These are phyloP conservation scores for Lachnellula hyalina DNA, from an alignment of 2,329 filamentous ascomycete genomes.

Conservation along the genomic window DNA sequence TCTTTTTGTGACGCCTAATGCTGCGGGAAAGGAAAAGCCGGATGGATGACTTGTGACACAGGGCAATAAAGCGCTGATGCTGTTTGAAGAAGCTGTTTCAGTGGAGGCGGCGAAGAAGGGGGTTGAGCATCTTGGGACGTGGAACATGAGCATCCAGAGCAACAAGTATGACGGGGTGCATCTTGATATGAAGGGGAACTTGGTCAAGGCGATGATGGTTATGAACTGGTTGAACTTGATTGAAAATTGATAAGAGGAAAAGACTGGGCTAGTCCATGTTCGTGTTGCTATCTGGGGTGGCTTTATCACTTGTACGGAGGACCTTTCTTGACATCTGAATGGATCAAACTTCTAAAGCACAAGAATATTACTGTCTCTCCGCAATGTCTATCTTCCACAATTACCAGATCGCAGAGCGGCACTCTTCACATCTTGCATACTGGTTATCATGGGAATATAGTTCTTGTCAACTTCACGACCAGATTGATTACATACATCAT, in stretches of 20 bases:
- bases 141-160: constrained; percentile 47
- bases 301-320: too few relatives aligned
- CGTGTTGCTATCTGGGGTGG: too few relatives aligned
- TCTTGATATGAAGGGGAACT: constrained; percentile 42
- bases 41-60: constrained; percentile 42
- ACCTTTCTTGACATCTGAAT: too few relatives aligned
- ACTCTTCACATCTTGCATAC: too few relatives aligned
- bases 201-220: constrained; percentile 46
- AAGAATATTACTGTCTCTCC: too few relatives aligned
- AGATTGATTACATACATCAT: too few relatives aligned
- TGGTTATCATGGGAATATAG: too few relatives aligned
- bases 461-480: too few relatives aligned
- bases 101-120: constrained; percentile 29
- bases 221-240: constrained; percentile 41
- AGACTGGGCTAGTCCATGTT: too few relatives aligned
- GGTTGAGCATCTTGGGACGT: constrained; percentile 43
- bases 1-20: constrained; percentile 40
- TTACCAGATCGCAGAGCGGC: too few relatives aligned
- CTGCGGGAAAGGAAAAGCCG: constrained; percentile 40
- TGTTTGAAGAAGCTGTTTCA: constrained; percentile 37
- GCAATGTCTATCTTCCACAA: too few relatives aligned
- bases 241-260: not conserved
- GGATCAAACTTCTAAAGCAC: too few relatives aligned
- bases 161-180: constrained; percentile 44
- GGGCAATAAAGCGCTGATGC: constrained; percentile 42